Evolutionary conservation across 228 moss, liverwort and hornwort species (phyloP), one percentile per base, ranked within the genome.

Genomic region (Sphagnum magellanicum): DNA sequence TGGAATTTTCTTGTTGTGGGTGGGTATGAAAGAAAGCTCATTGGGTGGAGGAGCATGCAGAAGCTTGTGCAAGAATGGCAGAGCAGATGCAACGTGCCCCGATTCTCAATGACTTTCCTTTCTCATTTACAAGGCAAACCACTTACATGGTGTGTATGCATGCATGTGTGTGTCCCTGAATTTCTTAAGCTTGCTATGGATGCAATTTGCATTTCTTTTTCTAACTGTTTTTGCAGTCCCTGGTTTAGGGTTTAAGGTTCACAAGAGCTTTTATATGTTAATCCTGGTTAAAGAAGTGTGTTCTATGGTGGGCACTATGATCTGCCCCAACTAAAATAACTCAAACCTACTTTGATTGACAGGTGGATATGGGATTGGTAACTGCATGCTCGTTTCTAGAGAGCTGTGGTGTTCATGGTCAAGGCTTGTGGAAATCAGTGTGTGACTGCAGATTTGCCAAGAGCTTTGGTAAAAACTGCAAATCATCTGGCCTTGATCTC

Each of bases 21-120:
- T 32, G 32, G 32, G 32, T 32, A 32, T 32, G 32, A 64, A 75
- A 87, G 91, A 86, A 74, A 66, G 87, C 88, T 8, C 98, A 94
- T 73, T 98, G 92, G 98, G 59, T 90, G 98, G 62, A 66, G 62
- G 91, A 87, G 70, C 94, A 98, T 61, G 70, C 77, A 4, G 60
- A 72, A 8, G 88, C 81, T 10, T 98, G 98, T 77, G 66, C 14
- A 5, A 79, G 98, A 11, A 83, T 98, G 89, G 89, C 83, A 69
- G 57, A 84, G 68, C 98, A 98, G 80, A 89, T 98, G 92, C 75
- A 78, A 58, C 87, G 73, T 52, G 91, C 90, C 12, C 71, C 72
- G 16, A 70, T 67, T 68, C 84, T 93, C 5, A 76, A 82, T 50
- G 89, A 93, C 69, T 93, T 93, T 53, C 91, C 93, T 46, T 98